Conservation (phyloP, 306 rosid species). For the Pyrus pyrifolia region DNA sequence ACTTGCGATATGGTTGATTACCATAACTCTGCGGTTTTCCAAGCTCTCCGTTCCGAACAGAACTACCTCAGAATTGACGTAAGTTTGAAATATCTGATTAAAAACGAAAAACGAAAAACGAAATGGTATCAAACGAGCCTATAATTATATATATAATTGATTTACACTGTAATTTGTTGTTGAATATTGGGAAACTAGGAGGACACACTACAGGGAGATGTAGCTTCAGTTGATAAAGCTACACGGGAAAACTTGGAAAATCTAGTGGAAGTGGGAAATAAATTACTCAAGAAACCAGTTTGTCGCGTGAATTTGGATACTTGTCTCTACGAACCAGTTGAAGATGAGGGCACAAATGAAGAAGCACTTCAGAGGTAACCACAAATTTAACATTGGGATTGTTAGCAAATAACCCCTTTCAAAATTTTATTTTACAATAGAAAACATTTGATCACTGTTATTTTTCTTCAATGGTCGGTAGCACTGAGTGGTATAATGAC, state of each 20-base stretch:
- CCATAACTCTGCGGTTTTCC: slow-evolving; percentile 29
- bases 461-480: no score
- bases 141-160: no score
- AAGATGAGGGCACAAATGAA: slow-evolving; percentile 35
- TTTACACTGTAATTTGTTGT: neutral
- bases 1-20: slow-evolving; percentile 36
- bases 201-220: slow-evolving; percentile 20
- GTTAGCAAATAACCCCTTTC: no score
- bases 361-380: slow-evolving; percentile 42
- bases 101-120: no score
- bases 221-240: slow-evolving; percentile 35
- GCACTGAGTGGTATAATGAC: no score
- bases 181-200: slow-evolving; percentile 17
- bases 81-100: neutral
- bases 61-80: slow-evolving; percentile 40
- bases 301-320: slow-evolving; percentile 33
- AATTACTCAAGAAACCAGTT: slow-evolving; percentile 28
- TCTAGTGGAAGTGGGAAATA: slow-evolving; percentile 30
- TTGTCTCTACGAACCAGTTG: slow-evolving; percentile 29
- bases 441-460: no score
- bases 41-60: slow-evolving; percentile 27
- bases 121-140: no score
- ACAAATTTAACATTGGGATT: no score
- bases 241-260: slow-evolving; percentile 33
- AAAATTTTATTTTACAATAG: no score